Evolutionary conservation across 2,329 filamentous ascomycete species (phyloP), one percentile per base, ranked within the genome.

Genomic region (Diaporthe citri): DNA sequence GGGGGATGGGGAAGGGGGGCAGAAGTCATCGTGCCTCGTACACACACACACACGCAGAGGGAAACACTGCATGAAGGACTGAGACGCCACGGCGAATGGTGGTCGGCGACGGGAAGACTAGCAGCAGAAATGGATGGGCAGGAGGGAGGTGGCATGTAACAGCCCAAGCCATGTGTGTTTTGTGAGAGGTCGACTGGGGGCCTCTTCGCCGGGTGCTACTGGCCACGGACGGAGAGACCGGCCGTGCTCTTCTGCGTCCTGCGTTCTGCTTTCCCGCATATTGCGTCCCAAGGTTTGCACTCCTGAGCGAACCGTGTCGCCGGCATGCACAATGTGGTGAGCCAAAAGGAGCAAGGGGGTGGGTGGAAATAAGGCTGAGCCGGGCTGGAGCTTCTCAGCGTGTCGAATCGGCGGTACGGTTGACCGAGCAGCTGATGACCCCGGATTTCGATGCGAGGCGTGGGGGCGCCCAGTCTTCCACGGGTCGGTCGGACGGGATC

Each of bases 21-120:
- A 28, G 51, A 46, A 31, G 59, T 52, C 52, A 36, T 48, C 41
- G 36, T 73, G 36, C 43, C 64, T n/a, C 31, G 64, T 55, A 55
- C 28, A 67, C 62, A 34, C 59, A 31, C 22, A 43, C 41, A 20
- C 20, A 31, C 7, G 17, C 31, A n/a, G 20, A 43, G 52, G 74
- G 55, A 28, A 20, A 46, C 74, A 75, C 74, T 25, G 60, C 74
- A 73, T 70, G 22, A 56, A 64, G 62, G 55, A 55, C 55, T 51
- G 55, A 73, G 74, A 64, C 74, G 74, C 74, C 71, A 75, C 74
- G 57, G 39, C 71, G 62, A 70, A 73, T 75, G 39, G 71, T 66
- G 31, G 51, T 46, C 46, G 51, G n/a, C 34, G n/a, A n/a, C 41
- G 48, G 34, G 41, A 60, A n/a, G 34, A 67, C 62, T 62, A 66